Evolutionary conservation across 2,329 filamentous ascomycete species (phyloP).

Genomic region (Trichoderma atrobrunneum): DNA sequence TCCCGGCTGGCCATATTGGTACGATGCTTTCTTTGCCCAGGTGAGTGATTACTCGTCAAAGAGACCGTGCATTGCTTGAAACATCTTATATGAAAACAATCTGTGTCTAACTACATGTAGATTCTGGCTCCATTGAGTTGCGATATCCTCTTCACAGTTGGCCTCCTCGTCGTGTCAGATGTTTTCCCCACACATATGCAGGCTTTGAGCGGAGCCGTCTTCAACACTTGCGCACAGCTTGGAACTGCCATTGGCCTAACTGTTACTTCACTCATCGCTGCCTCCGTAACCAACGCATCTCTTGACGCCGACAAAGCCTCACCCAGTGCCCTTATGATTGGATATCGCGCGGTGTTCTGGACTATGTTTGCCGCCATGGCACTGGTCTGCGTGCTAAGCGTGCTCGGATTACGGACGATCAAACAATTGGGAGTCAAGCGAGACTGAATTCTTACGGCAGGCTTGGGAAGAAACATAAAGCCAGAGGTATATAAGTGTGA

Average conservation of each 20-base stretch:
- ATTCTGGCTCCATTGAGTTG: constrained; percentile 41
- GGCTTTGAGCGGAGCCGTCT: constrained; percentile 59
- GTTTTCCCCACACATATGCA: constrained; percentile 56
- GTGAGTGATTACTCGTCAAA: neutral
- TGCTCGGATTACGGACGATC: neutral
- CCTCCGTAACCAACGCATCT: constrained; percentile 34
- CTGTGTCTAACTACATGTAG: neutral
- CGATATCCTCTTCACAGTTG: constrained; percentile 56
- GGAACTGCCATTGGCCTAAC: constrained; percentile 50
- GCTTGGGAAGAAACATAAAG: neutral
- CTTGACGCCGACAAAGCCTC: constrained; percentile 27
- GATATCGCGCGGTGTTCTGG: constrained; percentile 52
- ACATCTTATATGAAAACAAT: neutral
- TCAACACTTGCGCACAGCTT: constrained; percentile 57
- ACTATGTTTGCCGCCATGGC: constrained; percentile 45
- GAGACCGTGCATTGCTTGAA: neutral
- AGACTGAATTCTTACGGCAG: neutral
- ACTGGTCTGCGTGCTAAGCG: constrained; percentile 23
- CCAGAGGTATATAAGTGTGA: neutral
- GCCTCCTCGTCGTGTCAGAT: constrained; percentile 51
- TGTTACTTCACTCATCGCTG: constrained; percentile 45
- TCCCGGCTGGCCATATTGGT: constrained; percentile 51
- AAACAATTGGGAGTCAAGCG: neutral
- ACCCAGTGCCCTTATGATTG: constrained; percentile 41
- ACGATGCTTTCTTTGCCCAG: constrained; percentile 43